Evolutionary conservation across 129 eudicot species (phyloP).

Genomic region (Flaveria bidentis): DNA sequence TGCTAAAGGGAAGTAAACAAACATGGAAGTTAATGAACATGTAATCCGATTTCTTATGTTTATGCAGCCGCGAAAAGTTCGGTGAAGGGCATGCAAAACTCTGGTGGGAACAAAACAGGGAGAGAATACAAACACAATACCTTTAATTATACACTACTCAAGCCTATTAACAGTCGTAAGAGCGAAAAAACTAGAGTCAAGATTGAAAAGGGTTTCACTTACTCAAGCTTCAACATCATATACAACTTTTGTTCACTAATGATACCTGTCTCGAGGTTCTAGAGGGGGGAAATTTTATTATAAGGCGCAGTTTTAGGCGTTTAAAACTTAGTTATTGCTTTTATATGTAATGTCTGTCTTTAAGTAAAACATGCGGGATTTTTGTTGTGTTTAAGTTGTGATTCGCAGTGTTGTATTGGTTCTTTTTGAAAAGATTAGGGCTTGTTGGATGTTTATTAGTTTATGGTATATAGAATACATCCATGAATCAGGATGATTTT

Average conservation of each 20-base stretch:
- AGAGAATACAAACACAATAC: conserved; percentile 92
- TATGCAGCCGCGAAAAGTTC: conserved; percentile 79
- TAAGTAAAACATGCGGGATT: background rate
- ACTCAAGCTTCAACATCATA: conserved; percentile 19
- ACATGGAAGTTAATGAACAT: no score
- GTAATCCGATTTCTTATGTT: background rate
- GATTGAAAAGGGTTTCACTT: background rate
- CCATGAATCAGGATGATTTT: background rate
- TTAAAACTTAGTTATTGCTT: background rate
- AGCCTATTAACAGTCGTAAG: conserved; percentile 21
- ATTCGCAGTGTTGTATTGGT: conserved; percentile 23
- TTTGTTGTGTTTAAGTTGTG: conserved; percentile 22
- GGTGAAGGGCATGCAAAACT: conserved; percentile 86
- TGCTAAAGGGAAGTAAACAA: no score
- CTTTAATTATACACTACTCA: conserved; percentile 40
- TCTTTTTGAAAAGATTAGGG: conserved; percentile 28
- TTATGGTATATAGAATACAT: background rate
- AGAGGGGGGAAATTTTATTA: conserved; percentile 31
- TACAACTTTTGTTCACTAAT: conserved; percentile 26
- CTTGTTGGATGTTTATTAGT: conserved; percentile 25
- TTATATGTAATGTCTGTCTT: conserved; percentile 14
- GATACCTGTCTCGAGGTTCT: conserved; percentile 25
- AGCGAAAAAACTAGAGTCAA: background rate
- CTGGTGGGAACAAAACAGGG: conserved; percentile 99
- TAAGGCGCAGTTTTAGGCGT: conserved; percentile 18